Evolutionary conservation across 2,329 filamentous ascomycete genomes (phyloP).

Genomic region (Fusarium sp.): DNA sequence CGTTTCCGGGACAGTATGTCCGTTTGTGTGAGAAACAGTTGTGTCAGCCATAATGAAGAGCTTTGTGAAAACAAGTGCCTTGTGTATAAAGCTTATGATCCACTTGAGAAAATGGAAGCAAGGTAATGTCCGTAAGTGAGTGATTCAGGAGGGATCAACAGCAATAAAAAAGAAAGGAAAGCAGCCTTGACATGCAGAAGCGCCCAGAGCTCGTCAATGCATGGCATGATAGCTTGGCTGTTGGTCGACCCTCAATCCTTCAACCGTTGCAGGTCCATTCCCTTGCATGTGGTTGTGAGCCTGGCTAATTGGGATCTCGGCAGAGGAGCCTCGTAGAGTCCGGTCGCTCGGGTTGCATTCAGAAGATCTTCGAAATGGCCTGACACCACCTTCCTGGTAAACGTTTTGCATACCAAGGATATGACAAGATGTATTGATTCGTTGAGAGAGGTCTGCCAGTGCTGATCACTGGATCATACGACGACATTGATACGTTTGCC

Average conservation of each 20-base stretch:
- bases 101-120: neutral
- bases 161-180: neutral
- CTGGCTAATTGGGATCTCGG: neutral
- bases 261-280: neutral
- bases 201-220: neutral
- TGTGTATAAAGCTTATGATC: neutral
- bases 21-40: neutral
- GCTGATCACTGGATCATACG: neutral
- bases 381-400: neutral
- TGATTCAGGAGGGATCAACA: neutral
- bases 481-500: neutral
- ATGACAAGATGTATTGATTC: neutral
- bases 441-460: neutral
- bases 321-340: neutral
- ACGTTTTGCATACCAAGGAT: neutral
- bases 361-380: neutral
- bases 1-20: neutral
- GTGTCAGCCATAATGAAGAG: neutral
- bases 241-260: neutral
- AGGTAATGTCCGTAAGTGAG: neutral
- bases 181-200: neutral
- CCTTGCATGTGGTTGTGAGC: neutral
- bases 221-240: neutral
- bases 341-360: neutral
- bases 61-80: neutral